phyloP scores from a whole-genome alignment of 1,284 basidiomycete species.

The Boletus sp. region DNA sequence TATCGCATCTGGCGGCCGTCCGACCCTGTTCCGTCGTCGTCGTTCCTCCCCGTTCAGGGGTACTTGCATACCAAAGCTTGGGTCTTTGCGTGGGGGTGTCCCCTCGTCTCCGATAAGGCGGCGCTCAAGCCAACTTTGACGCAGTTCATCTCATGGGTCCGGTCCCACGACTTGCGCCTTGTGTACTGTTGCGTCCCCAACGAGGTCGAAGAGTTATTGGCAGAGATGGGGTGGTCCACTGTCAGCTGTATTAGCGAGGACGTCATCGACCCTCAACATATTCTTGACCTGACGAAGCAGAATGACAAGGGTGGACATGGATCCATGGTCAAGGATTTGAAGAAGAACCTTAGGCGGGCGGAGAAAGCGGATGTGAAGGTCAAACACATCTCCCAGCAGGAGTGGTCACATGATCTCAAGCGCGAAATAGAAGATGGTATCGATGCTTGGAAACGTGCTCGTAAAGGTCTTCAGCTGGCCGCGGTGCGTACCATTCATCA shows the following conservation, averaged over 20 bases:
- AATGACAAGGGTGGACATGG: constrained; percentile 33
- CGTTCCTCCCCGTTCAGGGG: constrained; percentile 41
- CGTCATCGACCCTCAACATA: constrained; percentile 38
- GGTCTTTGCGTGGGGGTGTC: constrained; percentile 47
- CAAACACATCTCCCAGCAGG: constrained; percentile 28
- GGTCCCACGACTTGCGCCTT: constrained; percentile 31
- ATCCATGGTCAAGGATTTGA: constrained; percentile 41
- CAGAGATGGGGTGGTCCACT: constrained; percentile 35
- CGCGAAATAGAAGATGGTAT: constrained; percentile 39
- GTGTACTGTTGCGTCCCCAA: constrained; percentile 44
- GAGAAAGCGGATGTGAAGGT: constrained; percentile 38
- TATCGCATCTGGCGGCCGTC: constrained; percentile 42
- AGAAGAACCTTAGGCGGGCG: constrained; percentile 44
- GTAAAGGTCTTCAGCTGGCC: constrained; percentile 40
- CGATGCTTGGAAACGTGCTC: constrained; percentile 36
- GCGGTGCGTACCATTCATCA: constrained; percentile 28
- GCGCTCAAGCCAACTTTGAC: constrained; percentile 34
- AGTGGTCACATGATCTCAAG: constrained; percentile 36
- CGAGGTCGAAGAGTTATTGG: constrained; percentile 38
- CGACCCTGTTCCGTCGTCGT: constrained; percentile 34
- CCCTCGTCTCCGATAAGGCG: constrained; percentile 38
- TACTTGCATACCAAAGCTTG: constrained; percentile 33
- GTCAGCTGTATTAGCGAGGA: constrained; percentile 46
- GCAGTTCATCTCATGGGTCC: constrained; percentile 38
- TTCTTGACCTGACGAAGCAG: constrained; percentile 37